Percentiles rank a stretch among this genome's conserved stretches.
Evolutionary conservation across 257 asterid species (phyloP).

Genomic region (Leptodermis oblonga): DNA sequence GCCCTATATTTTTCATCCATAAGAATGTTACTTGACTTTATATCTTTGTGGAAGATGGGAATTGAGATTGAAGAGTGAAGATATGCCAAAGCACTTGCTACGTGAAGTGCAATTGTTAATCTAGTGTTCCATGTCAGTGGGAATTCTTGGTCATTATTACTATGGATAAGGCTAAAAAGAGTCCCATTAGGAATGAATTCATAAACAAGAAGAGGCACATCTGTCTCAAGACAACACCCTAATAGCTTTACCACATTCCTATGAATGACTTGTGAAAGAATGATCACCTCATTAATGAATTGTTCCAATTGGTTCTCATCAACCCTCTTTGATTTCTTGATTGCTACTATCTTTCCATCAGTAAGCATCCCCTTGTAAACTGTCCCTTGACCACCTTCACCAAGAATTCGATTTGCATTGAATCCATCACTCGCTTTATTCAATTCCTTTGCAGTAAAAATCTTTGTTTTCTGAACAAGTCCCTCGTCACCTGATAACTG

Average conservation of each 20-base stretch:
- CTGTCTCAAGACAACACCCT: background rate
- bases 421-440: constrained; percentile 11
- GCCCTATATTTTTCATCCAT: constrained; percentile 26
- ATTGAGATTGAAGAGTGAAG: background rate
- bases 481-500: background rate
- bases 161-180: background rate
- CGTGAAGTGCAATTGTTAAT: background rate
- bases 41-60: background rate
- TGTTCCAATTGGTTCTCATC: constrained; percentile 23
- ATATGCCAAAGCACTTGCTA: background rate
- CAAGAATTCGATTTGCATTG: constrained; percentile 1
- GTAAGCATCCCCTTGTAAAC: constrained; percentile 2
- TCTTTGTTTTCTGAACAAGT: background rate
- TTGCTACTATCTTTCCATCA: background rate
- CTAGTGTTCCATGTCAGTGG: background rate
- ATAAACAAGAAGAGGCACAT: background rate
- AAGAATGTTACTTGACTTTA: constrained; percentile 26
- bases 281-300: constrained; percentile 33
- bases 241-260: background rate
- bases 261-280: constrained; percentile 26
- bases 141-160: background rate
- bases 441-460: background rate
- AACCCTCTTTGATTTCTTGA: constrained; percentile 13
- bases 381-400: constrained; percentile 15
- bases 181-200: background rate